Evolutionary conservation across 83 land plant species (phyloP), one percentile per base, ranked within the genome.

Genomic region (Picea mariana): DNA sequence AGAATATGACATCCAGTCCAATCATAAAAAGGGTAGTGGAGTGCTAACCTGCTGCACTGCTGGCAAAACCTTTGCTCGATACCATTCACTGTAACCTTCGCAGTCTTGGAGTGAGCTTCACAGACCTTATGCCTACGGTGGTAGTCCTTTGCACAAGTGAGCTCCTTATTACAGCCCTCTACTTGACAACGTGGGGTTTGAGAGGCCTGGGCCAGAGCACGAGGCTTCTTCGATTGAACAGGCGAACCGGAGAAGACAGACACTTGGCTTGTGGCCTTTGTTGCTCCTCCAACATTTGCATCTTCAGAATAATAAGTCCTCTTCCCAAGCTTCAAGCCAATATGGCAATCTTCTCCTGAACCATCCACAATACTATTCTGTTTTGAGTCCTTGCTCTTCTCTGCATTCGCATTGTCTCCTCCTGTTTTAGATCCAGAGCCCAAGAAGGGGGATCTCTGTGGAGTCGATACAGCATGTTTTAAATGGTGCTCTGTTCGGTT

Each of bases 41-140:
- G 16, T 55, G 59, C 59, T 55, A 55, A 91, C 93, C 93, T 89
- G 89, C 93, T 91, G 52, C 93, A 89, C 83, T 91, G 93, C 85
- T 91, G 93, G 81, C 93, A 91, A 80, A 91, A 91, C 75, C 93
- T 83, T 79, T 89, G 91, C 77, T 91, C 85, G 52, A 82, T 42
- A 18, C 91, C 88, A 55, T 84, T 82, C 49, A 91, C 93, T 77
- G 86, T 81, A 72, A 87, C 91, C 75, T 58, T 83, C 7, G 89
- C 69, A 62, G 88, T 62, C 82, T 89, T 89, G 23, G 91, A 89
- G 40, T 91, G 93, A 72, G 76, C 34, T 5, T 78, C 82, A 84
- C 93, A 91, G 1, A 91, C 91, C 81, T 89, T 89, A 67, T 91
- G 93, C 73, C 91, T 83, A 16, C 89, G 83, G 75, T 89, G 88